Conservation (phyloP, 2,329 filamentous ascomycete species). For the Cytospora chrysosperma region DNA sequence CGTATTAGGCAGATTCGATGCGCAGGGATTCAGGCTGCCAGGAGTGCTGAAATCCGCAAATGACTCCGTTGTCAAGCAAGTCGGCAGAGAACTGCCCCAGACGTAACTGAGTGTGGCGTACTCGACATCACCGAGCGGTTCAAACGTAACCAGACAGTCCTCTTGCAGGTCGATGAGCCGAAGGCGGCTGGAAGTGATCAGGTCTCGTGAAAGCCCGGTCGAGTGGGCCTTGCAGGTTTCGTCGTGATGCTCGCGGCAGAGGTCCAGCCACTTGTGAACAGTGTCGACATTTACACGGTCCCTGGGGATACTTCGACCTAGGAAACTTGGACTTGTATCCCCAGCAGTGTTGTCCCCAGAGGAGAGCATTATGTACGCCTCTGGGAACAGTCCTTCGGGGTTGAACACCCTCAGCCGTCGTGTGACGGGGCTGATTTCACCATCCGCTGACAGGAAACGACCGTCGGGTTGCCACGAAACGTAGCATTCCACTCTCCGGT, state of each 20-base stretch:
- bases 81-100: background rate
- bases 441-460: background rate
- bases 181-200: background rate
- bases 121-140: background rate
- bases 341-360: background rate
- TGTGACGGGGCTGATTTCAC: background rate
- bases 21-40: background rate
- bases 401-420: background rate
- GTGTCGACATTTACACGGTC: background rate
- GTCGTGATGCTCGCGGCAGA: background rate
- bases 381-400: background rate
- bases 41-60: background rate
- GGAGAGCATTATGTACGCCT: constrained; percentile 1
- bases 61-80: background rate
- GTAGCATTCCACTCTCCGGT: background rate
- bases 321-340: background rate
- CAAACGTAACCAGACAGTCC: background rate
- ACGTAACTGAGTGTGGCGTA: constrained; percentile 4
- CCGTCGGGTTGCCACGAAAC: background rate
- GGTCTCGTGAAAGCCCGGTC: background rate
- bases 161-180: background rate
- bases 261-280: background rate
- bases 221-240: background rate
- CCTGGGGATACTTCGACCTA: background rate
- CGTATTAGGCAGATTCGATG: background rate